phyloP scores from a whole-genome alignment of 2,329 filamentous ascomycete species.

The Xylaria sp. region DNA sequence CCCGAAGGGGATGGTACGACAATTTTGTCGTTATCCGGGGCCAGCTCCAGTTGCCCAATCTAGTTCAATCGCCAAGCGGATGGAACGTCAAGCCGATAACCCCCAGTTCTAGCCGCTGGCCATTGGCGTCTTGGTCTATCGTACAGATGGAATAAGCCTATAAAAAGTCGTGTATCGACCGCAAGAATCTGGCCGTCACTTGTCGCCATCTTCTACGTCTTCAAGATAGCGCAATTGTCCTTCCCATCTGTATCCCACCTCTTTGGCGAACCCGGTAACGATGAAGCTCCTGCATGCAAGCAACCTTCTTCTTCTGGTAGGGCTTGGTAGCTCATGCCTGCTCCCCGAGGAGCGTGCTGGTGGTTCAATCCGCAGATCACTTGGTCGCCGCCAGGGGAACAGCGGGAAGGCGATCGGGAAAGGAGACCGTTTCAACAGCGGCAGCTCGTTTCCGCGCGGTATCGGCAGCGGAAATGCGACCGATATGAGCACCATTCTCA shows the following conservation, averaged over 20 bases:
- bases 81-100: not conserved
- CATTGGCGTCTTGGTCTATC: conserved; percentile 6
- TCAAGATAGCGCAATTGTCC: not conserved
- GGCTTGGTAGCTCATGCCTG: conserved; percentile 37
- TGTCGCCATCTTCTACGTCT: not conserved
- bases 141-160: conserved; percentile 12
- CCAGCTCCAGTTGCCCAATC: conserved; percentile 35
- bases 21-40: conserved; percentile 3
- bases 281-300: conserved; percentile 35
- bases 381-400: conserved; percentile 30
- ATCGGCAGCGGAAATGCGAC: conserved; percentile 53
- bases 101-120: conserved; percentile 1
- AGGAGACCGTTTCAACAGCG: conserved; percentile 54
- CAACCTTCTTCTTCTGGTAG: conserved; percentile 31
- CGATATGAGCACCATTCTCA: conserved; percentile 55
- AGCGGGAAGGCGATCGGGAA: conserved; percentile 44
- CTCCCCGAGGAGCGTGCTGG: conserved; percentile 41
- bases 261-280: not conserved
- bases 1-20: conserved; percentile 31
- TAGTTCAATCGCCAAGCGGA: conserved; percentile 25
- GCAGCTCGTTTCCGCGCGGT: conserved; percentile 55
- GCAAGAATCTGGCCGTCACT: not conserved
- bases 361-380: conserved; percentile 28
- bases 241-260: not conserved
- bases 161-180: conserved; percentile 18